Evolutionary conservation across 2,329 filamentous ascomycete genomes (phyloP), one percentile per base, ranked within the genome.

Genomic region (Monosporascus sp.): DNA sequence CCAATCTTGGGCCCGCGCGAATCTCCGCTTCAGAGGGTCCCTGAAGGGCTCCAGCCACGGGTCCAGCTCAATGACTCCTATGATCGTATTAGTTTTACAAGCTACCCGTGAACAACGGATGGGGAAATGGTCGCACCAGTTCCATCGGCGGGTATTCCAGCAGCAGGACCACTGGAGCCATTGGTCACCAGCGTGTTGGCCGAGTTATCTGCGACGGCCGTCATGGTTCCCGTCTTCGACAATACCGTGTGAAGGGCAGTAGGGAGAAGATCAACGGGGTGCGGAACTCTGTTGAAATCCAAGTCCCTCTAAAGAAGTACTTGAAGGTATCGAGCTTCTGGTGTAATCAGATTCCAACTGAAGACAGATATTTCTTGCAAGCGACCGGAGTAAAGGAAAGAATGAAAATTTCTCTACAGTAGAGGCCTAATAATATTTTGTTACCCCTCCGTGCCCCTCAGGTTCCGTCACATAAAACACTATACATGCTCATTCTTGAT

Each of bases 31-130:
- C 59, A 99, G 77, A 35, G 86, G 77, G 52, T 87, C 89, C 64
- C 85, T 82, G 78, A 95, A 97, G 5, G 94, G 93, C 50, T 83
- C 82, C 51, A 99, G 84, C 83, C 87, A 97, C 46, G 92, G 90
- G 68, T 99, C 94, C 54, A 97, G 80, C 70, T 89, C 76, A 60
- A 95, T 73, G 50, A 97, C 91, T 62, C 93, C 94, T 96, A 67
- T 20, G 52, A 54, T 43, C 39, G 14, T 43, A 20, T 43, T 43
- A 43, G 39, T 14, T 5, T 43, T 8, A 43, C 39, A 24, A 3
- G 39, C 11, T 20, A 9, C 22, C 20, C 5, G 9, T 35, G 31
- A 11, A 35, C 2, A 35, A 35, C 27, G 37, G 39, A 18, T 18
- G 1, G 39, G n/a, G 4, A 43, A 18, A 43, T 24, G 27, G 60